Conservation (phyloP, 768 basidiomycete species). For the Gautieria morchelliformis region DNA sequence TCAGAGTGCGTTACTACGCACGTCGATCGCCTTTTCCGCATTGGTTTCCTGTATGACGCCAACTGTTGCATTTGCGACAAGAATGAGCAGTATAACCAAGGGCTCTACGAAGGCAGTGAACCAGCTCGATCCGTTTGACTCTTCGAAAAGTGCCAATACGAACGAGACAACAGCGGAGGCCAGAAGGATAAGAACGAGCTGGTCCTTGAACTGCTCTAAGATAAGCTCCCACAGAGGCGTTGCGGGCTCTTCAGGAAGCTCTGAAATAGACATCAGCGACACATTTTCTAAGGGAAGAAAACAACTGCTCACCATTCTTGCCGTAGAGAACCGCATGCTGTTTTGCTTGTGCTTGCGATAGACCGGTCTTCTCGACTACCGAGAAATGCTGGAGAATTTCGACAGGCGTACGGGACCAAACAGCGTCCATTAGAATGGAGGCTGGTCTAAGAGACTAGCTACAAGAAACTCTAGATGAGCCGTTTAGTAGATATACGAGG, state of each 20-base stretch:
- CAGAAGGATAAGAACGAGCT: slow-evolving; percentile 93
- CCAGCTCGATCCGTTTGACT: slow-evolving; percentile 40
- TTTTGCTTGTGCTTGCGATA: slow-evolving; percentile 55
- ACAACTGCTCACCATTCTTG: slow-evolving; percentile 58
- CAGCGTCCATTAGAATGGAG: slow-evolving; percentile 44
- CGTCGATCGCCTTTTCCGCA: slow-evolving; percentile 95
- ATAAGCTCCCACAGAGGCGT: slow-evolving; percentile 92
- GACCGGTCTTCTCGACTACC: slow-evolving; percentile 53
- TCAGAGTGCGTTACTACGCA: slow-evolving; percentile 32
- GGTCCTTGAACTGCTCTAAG: slow-evolving; percentile 98
- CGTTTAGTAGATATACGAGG: background rate
- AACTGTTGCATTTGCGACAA: slow-evolving; percentile 94
- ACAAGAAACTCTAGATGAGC: background rate
- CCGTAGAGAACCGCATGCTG: slow-evolving; percentile 76
- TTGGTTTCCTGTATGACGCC: slow-evolving; percentile 96
- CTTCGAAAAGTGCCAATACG: slow-evolving; percentile 81
- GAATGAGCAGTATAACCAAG: slow-evolving; percentile 86
- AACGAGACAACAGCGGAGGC: slow-evolving; percentile 92
- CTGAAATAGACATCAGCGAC: slow-evolving; percentile 33
- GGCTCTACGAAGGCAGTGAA: slow-evolving; percentile 93
- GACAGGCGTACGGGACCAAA: slow-evolving; percentile 68
- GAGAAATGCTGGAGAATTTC: slow-evolving; percentile 66
- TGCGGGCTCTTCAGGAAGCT: slow-evolving; percentile 83
- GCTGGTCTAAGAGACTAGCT: background rate
- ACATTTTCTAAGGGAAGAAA: background rate